Base-by-base conservation (phyloP, 148 eudicot species). In the Persicaria tinctoria region DNA sequence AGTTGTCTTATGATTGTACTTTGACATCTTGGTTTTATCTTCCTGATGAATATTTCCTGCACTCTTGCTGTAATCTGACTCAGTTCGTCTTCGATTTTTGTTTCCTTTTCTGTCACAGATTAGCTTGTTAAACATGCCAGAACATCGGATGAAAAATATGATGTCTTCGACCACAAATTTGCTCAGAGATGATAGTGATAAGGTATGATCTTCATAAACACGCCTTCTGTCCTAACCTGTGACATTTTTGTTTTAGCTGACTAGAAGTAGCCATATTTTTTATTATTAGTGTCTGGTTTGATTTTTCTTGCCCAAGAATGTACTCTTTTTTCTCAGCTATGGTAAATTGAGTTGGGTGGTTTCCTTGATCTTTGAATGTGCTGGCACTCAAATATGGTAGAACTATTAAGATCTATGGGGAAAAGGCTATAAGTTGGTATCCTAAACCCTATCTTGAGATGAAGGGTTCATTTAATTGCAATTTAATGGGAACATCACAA, bases 111-210 rank as follows among this genome's bases (percentile, higher is more conserved):
- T 75, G 57, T 80, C 76, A 83, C 93, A 95, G 98, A 89, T 90
- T 76, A 92, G 97, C 83, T 92, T 95, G 82, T 18, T 95, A 75
- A 93, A 92, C 76, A 79, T 85, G 82, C 89, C 97, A 6, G 93
- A 87, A 80, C 86, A 90, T 75, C 86, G 27, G 78, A 84, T 79
- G 79, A 91, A 83, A 72, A 82, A 76, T 73, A 78, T 83, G 82
- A 82, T 78, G 83, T 75, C 80, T 81, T 80, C 89, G 79, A 80
- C 98, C 14, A 83, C 96, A 76, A 90, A 88, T 85, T 82, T 92
- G 70, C 74, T 95, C 91, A 86, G 93, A 81, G 98, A 92, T 83
- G 90, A 89, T 68, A 89, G 80, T 79, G 98, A 95, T 78, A 92
- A 90, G 97, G 98, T 95, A 7, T 66, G 70, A 66, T 66, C 38